Percentiles rank a stretch among this genome's conserved stretches.
Conservation (phyloP, 768 basidiomycete genomes). For the Boletus rubescentipes region DNA sequence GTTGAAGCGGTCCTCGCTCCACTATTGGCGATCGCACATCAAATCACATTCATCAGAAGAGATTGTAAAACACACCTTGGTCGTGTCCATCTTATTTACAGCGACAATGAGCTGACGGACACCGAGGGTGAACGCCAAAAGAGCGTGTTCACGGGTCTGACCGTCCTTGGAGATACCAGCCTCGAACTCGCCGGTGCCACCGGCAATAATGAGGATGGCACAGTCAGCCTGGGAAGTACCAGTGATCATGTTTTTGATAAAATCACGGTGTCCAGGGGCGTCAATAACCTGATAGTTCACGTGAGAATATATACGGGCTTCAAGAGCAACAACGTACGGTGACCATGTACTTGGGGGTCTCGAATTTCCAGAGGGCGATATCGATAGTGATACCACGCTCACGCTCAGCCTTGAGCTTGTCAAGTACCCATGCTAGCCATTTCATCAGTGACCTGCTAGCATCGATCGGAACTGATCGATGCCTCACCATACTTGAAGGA, state of each 20-base stretch:
- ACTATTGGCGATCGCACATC: constrained; percentile 48
- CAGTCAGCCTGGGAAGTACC: constrained; percentile 99
- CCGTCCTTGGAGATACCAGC: constrained; percentile 99
- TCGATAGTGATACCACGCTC: constrained; percentile 99
- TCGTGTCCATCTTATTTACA: constrained; percentile 99
- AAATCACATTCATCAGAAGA: not conserved
- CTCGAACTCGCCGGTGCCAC: constrained; percentile 99
- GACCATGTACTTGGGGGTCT: constrained; percentile 95
- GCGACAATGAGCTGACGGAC: constrained; percentile 99
- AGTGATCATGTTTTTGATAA: constrained; percentile 99
- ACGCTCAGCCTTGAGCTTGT: constrained; percentile 99
- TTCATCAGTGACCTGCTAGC: constrained; percentile 21
- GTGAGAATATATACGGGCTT: not conserved
- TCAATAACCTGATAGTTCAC: constrained; percentile 80
- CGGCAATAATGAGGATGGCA: constrained; percentile 98
- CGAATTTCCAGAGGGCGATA: constrained; percentile 99
- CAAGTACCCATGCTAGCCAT: constrained; percentile 93
- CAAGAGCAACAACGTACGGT: constrained; percentile 55
- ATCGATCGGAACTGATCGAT: constrained; percentile 17
- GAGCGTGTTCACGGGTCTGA: constrained; percentile 99
- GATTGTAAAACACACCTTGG: constrained; percentile 59
- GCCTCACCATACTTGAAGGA: constrained; percentile 93
- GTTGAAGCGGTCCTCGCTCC: constrained; percentile 99
- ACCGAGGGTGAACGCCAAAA: constrained; percentile 99
- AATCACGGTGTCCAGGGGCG: constrained; percentile 99